These are phyloP conservation scores for Helminthosporium solani DNA, from an alignment of 2,329 filamentous ascomycete genomes.

Conservation along the genomic window DNA sequence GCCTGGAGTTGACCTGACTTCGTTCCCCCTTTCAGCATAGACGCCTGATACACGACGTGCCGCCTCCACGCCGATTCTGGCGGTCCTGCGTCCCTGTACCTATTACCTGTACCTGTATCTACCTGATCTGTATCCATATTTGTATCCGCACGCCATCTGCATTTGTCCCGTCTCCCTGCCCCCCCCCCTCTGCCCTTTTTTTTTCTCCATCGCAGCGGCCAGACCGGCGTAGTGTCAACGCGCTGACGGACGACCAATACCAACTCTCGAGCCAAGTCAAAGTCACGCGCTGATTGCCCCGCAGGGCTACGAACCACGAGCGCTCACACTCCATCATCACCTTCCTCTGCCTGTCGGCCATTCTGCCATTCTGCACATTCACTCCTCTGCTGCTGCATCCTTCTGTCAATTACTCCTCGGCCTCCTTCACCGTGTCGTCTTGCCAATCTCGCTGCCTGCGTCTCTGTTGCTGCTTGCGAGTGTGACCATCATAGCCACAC, in stretches of 20 bases:
- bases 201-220: neutral
- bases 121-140: too few relatives aligned
- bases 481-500: constrained; percentile 12
- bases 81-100: too few relatives aligned
- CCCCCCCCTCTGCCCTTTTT: neutral
- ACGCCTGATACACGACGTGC: neutral
- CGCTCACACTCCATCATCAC: constrained; percentile 1
- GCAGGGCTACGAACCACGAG: neutral
- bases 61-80: neutral
- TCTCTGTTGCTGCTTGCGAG: neutral
- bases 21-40: neutral
- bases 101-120: too few relatives aligned
- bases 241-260: constrained; percentile 1
- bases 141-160: too few relatives aligned
- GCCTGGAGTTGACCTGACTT: too few relatives aligned
- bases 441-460: neutral
- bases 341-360: neutral
- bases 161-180: too few relatives aligned
- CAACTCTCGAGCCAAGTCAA: neutral
- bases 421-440: neutral
- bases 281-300: neutral
- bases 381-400: neutral
- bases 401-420: neutral
- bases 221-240: neutral
- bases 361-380: too few relatives aligned